Evolutionary conservation across 495 filamentous ascomycete genomes (phyloP).

Genomic region (Stereocaulon alpinum): DNA sequence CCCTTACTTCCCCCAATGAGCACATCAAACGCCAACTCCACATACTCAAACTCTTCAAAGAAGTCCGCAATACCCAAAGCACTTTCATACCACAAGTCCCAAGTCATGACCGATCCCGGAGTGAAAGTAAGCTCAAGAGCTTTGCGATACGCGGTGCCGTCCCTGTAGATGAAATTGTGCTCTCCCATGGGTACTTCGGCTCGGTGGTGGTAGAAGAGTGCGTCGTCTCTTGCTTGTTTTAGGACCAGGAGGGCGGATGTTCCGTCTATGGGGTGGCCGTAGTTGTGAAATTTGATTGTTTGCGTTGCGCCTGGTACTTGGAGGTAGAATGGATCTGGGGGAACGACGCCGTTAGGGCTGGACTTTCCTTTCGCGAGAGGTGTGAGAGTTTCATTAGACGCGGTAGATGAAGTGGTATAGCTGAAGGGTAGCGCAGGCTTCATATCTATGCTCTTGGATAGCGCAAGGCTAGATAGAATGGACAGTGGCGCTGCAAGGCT

Average conservation of each 20-base stretch:
- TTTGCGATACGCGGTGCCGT: not conserved
- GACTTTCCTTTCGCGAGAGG: no score
- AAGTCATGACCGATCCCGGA: not conserved
- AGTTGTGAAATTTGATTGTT: not conserved
- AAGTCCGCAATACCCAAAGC: not conserved
- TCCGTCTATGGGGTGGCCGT: not conserved
- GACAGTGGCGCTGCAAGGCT: not conserved
- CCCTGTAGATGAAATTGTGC: not conserved
- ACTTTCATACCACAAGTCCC: not conserved
- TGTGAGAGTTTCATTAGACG: not conserved
- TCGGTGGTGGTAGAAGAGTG: not conserved
- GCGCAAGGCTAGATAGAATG: not conserved
- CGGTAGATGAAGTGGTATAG: not conserved
- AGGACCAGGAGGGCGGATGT: not conserved
- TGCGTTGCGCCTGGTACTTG: not conserved
- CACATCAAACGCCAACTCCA: not conserved
- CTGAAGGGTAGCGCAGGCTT: not conserved
- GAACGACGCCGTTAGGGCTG: not conserved
- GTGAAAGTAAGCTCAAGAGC: not conserved
- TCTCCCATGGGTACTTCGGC: not conserved
- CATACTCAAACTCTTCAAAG: not conserved
- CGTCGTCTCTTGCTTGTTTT: not conserved
- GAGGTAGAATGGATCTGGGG: not conserved
- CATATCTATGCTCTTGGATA: not conserved
- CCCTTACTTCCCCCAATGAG: not conserved